A percentile compares a stretch with the other conserved stretches of the same genome.
phyloP scores from a whole-genome alignment of 2,329 filamentous ascomycete species.

The Pyricularia sp. region DNA sequence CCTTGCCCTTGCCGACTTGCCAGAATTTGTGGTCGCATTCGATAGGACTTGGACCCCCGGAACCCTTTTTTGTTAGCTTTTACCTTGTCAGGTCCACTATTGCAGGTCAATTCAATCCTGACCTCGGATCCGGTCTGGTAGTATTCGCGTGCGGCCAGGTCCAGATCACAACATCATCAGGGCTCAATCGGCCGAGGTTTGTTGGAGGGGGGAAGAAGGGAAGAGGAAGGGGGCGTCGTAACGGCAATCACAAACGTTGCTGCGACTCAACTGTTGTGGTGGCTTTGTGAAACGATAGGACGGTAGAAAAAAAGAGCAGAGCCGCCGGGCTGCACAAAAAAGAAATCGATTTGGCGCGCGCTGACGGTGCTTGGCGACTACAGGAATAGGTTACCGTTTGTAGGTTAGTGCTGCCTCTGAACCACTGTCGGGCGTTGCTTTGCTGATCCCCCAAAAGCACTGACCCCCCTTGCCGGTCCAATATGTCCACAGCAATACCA shows the following conservation, averaged over 20 bases:
- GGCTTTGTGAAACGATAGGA: background rate
- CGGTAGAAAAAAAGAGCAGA: background rate
- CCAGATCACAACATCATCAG: background rate
- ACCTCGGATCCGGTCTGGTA: background rate
- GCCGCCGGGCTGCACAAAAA: background rate
- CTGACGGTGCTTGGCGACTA: background rate
- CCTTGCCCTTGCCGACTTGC: background rate
- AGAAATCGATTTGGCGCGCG: background rate
- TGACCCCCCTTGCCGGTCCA: background rate
- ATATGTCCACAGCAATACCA: background rate
- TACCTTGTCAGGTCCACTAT: background rate
- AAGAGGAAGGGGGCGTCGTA: background rate
- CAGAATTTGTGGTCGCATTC: background rate
- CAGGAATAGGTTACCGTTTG: background rate
- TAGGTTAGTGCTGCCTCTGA: background rate
- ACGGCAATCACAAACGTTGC: background rate
- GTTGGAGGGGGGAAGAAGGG: no score
- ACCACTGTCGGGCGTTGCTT: background rate
- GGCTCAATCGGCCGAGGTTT: background rate
- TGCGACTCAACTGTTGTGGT: background rate
- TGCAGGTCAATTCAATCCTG: background rate
- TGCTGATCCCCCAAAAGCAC: constrained; percentile 1
- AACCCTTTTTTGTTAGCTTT: background rate
- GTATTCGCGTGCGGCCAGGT: background rate
- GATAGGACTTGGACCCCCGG: background rate